phyloP scores from a whole-genome alignment of 495 filamentous ascomycete species.

The Podospora comata region DNA sequence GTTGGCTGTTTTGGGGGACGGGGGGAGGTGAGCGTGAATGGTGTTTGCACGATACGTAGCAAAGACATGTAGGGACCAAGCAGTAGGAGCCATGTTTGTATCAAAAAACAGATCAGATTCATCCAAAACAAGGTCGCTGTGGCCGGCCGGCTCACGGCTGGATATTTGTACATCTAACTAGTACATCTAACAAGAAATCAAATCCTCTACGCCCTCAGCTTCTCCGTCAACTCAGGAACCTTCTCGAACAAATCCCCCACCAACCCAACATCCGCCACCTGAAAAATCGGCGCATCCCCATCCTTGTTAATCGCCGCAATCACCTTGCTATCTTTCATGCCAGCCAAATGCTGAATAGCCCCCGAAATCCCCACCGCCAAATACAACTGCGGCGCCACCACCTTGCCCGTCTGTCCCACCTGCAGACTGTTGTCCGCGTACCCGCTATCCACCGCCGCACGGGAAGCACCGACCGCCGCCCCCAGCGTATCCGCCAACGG shows the following conservation, averaged over 20 bases:
- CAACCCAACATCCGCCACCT: conserved; percentile 91
- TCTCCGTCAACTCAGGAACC: conserved; percentile 94
- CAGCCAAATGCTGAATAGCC: conserved; percentile 96
- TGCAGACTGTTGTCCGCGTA: conserved; percentile 99
- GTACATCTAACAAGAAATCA: conserved; percentile 5
- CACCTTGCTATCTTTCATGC: conserved; percentile 99
- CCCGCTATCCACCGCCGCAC: conserved; percentile 93
- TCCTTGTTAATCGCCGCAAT: conserved; percentile 99
- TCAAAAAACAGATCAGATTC: neutral
- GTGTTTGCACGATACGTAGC: neutral
- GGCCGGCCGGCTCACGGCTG: neutral
- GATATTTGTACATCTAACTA: conserved; percentile 8
- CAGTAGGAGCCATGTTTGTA: too few relatives aligned
- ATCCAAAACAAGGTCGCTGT: neutral
- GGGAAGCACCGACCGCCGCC: conserved; percentile 89
- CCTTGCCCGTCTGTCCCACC: conserved; percentile 97
- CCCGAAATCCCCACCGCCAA: conserved; percentile 93
- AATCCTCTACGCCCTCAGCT: conserved; percentile 59
- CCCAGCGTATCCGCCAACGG: conserved; percentile 88
- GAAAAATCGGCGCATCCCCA: conserved; percentile 93
- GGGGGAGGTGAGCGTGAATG: neutral
- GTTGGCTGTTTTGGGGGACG: conserved; percentile 56
- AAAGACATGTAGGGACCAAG: too few relatives aligned
- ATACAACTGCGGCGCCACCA: conserved; percentile 93
- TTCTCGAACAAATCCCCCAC: conserved; percentile 94